phyloP scores from a whole-genome alignment of 1,139 yeast species.

The Yamadazyma kanchanaburiensis region DNA sequence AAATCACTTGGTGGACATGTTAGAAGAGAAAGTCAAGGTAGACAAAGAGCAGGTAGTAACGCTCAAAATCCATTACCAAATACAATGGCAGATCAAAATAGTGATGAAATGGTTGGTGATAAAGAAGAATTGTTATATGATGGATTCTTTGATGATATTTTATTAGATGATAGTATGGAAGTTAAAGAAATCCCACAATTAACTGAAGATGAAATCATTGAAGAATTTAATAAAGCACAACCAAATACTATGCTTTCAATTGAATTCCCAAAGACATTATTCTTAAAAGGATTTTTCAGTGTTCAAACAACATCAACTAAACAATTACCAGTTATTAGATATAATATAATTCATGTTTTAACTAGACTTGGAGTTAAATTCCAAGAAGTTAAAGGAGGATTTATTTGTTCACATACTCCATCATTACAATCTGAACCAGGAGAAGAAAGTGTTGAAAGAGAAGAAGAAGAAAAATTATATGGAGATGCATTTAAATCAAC shows the following conservation, averaged over 20 bases:
- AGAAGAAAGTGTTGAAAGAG: slow-evolving; percentile 16
- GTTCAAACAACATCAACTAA: slow-evolving; percentile 95
- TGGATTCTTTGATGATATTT: slow-evolving; percentile 66
- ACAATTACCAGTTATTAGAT: slow-evolving; percentile 83
- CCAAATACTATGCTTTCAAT: slow-evolving; percentile 89
- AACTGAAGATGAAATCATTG: slow-evolving; percentile 63
- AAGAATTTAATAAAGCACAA: slow-evolving; percentile 66
- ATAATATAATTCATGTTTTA: slow-evolving; percentile 77
- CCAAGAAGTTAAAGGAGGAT: slow-evolving; percentile 93
- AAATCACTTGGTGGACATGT: slow-evolving; percentile 80
- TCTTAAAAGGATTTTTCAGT: slow-evolving; percentile 90
- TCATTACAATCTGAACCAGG: slow-evolving; percentile 24
- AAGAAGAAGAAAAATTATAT: slow-evolving; percentile 35
- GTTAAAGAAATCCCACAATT: slow-evolving; percentile 37
- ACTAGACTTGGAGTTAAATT: slow-evolving; percentile 75
- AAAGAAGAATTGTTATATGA: slow-evolving; percentile 31
- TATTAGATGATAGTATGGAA: slow-evolving; percentile 33
- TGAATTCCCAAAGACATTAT: slow-evolving; percentile 87
- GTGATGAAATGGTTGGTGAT: slow-evolving; percentile 33
- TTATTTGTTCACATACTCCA: slow-evolving; percentile 75
- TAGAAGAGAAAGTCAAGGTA: slow-evolving; percentile 54
- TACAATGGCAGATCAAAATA: slow-evolving; percentile 37
- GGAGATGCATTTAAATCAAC: slow-evolving; percentile 44
- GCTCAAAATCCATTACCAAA: slow-evolving; percentile 54
- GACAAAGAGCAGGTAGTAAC: slow-evolving; percentile 12